A percentile compares a stretch with the other conserved stretches of the same genome.
These are phyloP conservation scores for Trichoderma sp. DNA, from an alignment of 2,329 filamentous ascomycete genomes.

Conservation along the genomic window DNA sequence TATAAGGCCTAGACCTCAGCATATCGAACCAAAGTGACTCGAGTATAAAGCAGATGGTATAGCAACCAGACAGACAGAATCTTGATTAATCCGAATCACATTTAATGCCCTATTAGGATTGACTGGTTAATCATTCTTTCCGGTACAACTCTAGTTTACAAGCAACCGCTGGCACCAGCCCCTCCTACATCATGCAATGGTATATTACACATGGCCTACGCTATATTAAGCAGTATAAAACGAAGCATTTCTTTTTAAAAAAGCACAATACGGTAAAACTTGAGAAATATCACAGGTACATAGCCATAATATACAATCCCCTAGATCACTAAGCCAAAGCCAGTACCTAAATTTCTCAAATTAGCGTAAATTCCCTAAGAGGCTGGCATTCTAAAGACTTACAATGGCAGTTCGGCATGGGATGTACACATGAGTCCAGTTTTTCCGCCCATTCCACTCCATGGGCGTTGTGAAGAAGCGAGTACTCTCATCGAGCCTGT, in stretches of 20 bases:
- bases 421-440: constrained; percentile 91
- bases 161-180: not conserved
- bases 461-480: constrained; percentile 91
- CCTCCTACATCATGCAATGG: not conserved
- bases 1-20: not conserved
- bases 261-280: not conserved
- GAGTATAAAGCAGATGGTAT: not conserved
- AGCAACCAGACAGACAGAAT: not conserved
- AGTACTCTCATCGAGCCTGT: constrained; percentile 74
- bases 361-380: not conserved
- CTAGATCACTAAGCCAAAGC: constrained; percentile 2
- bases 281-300: not conserved
- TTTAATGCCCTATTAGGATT: not conserved
- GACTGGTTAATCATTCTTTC: not conserved
- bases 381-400: constrained; percentile 36
- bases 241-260: not conserved
- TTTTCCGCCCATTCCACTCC: constrained; percentile 85
- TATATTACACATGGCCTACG: not conserved
- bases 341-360: not conserved
- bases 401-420: constrained; percentile 83
- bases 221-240: not conserved
- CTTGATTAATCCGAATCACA: not conserved
- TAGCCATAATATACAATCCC: not conserved
- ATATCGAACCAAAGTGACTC: not conserved
- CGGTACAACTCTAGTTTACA: not conserved